Evolutionary conservation across 192 early-diverging fungal species (phyloP), one percentile per base, ranked within the genome.

Genomic region (Linnemannia exigua): DNA sequence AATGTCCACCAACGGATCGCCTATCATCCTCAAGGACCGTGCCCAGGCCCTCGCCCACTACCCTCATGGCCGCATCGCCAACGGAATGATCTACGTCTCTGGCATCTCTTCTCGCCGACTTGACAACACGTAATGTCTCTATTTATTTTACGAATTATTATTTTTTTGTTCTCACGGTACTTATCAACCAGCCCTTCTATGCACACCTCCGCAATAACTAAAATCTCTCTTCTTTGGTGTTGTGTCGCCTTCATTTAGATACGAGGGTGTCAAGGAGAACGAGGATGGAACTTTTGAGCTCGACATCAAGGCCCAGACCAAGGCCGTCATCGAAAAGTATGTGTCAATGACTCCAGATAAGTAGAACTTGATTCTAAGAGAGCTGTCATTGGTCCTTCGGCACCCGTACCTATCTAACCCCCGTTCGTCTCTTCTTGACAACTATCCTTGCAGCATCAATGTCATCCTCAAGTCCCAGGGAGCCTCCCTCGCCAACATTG

Each of bases 11-110:
- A 94, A 94, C 83, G 93, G 93, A 74, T 67, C 54, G 5, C 79
- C 89, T 14, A 79, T 91, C 76, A 81, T 92, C 36, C 89, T 93
- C 67, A 52, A 68, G 35, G 88, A 88, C 70, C 85, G 88, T 38
- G 93, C 93, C 11, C 88, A 83, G 38, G 90, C 91, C 38, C 81
- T 94, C 50, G 94, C 94, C n/a, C 89, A 92, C 63, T 94, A 94
- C 79, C 94, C 94, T 1, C 94, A 94, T 84, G 91, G 91, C 28
- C 87, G 92, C 72, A 85, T 87, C 31, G 89, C 82, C 50, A 88
- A 88, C 46, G 91, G 90, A 54, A 76, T 92, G 61, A 88, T 94
- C 72, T 94, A 89, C 72, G 89, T 94, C 19, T 92, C 91, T 28
- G 94, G 94, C 22, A 93, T 93, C 72, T 91, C 90, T 8, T 90